phyloP scores from a whole-genome alignment of 257 asterid genomes.

The Primulina eburnea region DNA sequence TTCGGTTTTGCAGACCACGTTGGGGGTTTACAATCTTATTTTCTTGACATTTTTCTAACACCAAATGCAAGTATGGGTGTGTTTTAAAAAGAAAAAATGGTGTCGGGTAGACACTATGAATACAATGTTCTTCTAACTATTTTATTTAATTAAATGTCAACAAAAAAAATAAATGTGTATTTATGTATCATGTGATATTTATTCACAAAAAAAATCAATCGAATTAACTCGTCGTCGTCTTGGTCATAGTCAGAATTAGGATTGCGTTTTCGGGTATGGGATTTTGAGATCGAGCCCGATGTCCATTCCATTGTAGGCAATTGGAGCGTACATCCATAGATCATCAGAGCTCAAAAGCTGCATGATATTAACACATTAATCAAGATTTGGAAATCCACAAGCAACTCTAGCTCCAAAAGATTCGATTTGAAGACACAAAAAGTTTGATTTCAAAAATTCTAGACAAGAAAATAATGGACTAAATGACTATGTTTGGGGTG shows the following conservation, averaged over 20 bases:
- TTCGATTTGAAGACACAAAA: neutral
- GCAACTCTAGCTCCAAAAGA: neutral
- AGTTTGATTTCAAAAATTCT: neutral
- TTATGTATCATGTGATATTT: conserved; percentile 19
- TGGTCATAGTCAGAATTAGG: conserved; percentile 11
- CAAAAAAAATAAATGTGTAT: neutral
- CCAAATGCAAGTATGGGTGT: too few species aligned
- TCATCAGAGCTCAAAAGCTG: conserved; percentile 74
- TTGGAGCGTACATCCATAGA: conserved; percentile 65
- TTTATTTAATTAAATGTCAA: neutral
- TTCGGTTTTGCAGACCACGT: too few species aligned
- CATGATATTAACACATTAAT: conserved; percentile 1
- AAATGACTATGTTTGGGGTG: neutral
- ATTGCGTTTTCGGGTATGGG: conserved; percentile 23
- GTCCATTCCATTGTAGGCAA: conserved; percentile 68
- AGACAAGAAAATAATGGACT: neutral
- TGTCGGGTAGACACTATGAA: too few species aligned
- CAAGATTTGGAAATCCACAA: neutral
- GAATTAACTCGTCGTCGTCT: neutral
- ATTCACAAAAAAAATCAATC: conserved; percentile 25
- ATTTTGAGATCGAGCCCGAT: conserved; percentile 46
- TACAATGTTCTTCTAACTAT: too few species aligned
- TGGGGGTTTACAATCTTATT: too few species aligned
- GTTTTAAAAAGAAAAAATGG: too few species aligned
- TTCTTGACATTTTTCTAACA: too few species aligned